Base-by-base conservation (phyloP, 257 asterid genomes). In the Leonotis leonurus region DNA sequence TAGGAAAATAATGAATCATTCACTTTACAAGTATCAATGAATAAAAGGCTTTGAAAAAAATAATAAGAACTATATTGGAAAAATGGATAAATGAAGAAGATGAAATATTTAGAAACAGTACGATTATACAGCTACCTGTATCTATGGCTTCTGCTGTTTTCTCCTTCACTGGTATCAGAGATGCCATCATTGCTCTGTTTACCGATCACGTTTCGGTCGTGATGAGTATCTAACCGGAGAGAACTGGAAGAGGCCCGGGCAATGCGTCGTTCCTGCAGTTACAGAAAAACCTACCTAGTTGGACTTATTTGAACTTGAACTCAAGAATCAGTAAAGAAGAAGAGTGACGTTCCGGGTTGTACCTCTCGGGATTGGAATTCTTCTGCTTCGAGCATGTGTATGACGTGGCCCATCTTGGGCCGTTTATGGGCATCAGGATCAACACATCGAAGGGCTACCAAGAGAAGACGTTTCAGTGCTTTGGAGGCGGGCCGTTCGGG, bases 341-440 rank as follows among this genome's bases (percentile, higher is more conserved):
- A 48, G 55, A 46, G 63, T n/a, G 25, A 24, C 26, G 30, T 43
- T 58, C n/a, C 50, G 18, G 14, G 43, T 83, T 48, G 37, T 87
- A 82, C 95, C 78, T 88, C 90, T 29, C 85, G 88, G 37, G 84
- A 70, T 53, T 77, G 73, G 70, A 86, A 65, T 76, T 88, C 95
- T 64, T 91, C 96, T 0, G 95, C 85, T 75, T 88, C 98, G 5
- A 91, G 88, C 96, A 88, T 88, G 84, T 88, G 96, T 70, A 91
- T 77, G 30, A 88, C 77, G 68, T 91, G 90, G 58, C 95, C 94
- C 96, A 88, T 86, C 68, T 91, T 91, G 55, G 98, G 96, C 76
- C 98, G 85, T 82, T 91, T 91, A 40, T 82, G 87, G 27, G 95
- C 94, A 69, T 91, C 98, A 5, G 98, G 96, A 70, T 91, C 98